Evolutionary conservation across 1,284 basidiomycete species (phyloP), one percentile per base, ranked within the genome.

Genomic region (Cryptococcus sp.): DNA sequence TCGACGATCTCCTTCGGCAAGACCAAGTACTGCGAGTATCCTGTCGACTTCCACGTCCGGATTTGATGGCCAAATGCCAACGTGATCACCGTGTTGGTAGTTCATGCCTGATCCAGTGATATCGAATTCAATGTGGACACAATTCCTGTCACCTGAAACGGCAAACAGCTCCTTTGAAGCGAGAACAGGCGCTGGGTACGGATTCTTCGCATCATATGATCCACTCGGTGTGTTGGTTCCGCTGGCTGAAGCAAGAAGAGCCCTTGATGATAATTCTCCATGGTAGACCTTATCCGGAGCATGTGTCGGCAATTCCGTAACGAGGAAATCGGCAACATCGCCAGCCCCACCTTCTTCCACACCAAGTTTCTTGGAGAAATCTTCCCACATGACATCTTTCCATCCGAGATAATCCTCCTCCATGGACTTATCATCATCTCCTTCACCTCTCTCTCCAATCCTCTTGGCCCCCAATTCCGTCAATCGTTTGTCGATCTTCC

Each of bases 391-490:
- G 67, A 82, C 83, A 73, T 98, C 95, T 78, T 98, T 98, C 95
- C 95, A 98, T 62, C 90, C 92, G n/a, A 98, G 83, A 75, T 98
- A 98, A 78, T 98, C 95, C 79, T 98, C 96, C 77, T 98, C 95
- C 90, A 98, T 95, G 72, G 89, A 93, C 82, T 96, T 96, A 78
- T 98, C 95, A 73, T 98, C 95, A 71, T 98, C 95, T 64, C 95
- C 95, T 78, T 98, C 93, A 15, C 95, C 96, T 44, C 87, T 83
- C 73, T 89, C 87, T 51, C 94, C 94, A 52, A 98, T 89, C 58
- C 92, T 85, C 58, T 82, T 78, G 34, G 86, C 96, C 36, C 93
- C 94, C 79, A 95, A 87, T 65, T 86, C 84, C 7, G 82, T 73
- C 56, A 98, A 80, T 46, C 84, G 79, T 4, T 80, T 71, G 72